These are phyloP conservation scores for Candida orba DNA, from an alignment of 805 yeast species.

Conservation along the genomic window DNA sequence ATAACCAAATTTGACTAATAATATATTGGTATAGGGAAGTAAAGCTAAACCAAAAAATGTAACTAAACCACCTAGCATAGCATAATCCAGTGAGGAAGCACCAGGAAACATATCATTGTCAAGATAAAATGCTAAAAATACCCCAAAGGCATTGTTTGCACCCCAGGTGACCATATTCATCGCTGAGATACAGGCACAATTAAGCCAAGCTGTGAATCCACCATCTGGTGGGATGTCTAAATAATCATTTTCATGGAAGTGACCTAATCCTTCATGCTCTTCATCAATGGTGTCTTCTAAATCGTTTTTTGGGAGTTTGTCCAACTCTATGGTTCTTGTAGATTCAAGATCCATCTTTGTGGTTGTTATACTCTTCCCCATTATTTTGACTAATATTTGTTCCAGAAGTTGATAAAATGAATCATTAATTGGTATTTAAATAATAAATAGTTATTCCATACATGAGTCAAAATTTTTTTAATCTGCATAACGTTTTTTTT, in stretches of 20 bases:
- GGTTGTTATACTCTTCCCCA: too few species aligned
- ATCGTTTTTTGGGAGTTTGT: not conserved
- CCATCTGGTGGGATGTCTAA: constrained; percentile 37
- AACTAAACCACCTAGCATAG: constrained; percentile 48
- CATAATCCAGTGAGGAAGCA: constrained; percentile 44
- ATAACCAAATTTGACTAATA: constrained; percentile 38
- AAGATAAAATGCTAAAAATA: constrained; percentile 43
- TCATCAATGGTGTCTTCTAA: not conserved
- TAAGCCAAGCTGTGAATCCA: constrained; percentile 41
- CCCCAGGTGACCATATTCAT: constrained; percentile 26
- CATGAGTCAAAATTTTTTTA: too few species aligned
- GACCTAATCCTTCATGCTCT: constrained; percentile 13
- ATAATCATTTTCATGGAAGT: constrained; percentile 26
- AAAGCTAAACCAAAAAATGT: constrained; percentile 44
- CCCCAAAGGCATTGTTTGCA: constrained; percentile 45
- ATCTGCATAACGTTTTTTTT: too few species aligned
- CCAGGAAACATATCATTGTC: constrained; percentile 36
- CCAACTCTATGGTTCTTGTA: not conserved
- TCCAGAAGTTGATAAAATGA: too few species aligned
- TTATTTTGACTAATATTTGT: too few species aligned
- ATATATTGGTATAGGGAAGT: constrained; percentile 40
- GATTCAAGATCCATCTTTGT: too few species aligned
- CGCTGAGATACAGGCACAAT: constrained; percentile 29
- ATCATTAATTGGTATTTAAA: too few species aligned
- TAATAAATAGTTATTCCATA: too few species aligned